Conservation (phyloP, 2,329 filamentous ascomycete species). For the Cladobotryum protrusum region DNA sequence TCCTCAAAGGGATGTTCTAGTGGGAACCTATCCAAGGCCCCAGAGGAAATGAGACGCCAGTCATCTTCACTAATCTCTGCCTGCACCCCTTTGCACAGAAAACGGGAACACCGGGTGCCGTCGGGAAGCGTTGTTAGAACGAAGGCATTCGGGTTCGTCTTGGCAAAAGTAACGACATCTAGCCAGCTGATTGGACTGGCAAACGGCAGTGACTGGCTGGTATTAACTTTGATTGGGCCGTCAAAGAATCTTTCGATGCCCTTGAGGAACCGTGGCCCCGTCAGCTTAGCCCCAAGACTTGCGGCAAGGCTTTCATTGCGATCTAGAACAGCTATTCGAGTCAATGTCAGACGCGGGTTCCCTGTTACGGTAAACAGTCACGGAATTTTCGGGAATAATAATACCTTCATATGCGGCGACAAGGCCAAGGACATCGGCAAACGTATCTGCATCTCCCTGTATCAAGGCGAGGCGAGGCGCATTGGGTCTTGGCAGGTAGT, state of each 20-base stretch:
- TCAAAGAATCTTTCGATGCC: conserved; percentile 84
- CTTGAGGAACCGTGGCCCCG: conserved; percentile 76
- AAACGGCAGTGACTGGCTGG: conserved; percentile 48
- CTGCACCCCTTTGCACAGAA: conserved; percentile 71
- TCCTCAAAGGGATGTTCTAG: conserved; percentile 76
- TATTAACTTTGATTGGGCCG: conserved; percentile 55
- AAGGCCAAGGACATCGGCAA: conserved; percentile 65
- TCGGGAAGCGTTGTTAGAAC: conserved; percentile 62
- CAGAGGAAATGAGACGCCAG: conserved; percentile 75
- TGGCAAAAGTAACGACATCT: conserved; percentile 79
- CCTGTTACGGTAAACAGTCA: neutral
- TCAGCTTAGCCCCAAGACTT: conserved; percentile 75
- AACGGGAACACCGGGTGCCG: conserved; percentile 68
- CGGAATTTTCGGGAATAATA: conserved; percentile 3
- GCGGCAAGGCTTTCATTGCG: conserved; percentile 82
- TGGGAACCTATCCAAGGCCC: conserved; percentile 71
- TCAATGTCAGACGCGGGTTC: conserved; percentile 9
- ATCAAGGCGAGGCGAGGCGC: conserved; percentile 43
- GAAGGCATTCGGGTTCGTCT: conserved; percentile 73
- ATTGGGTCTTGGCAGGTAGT: conserved; percentile 45
- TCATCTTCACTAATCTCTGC: conserved; percentile 87
- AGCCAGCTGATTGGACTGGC: conserved; percentile 67
- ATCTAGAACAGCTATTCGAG: conserved; percentile 61
- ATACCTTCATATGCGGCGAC: conserved; percentile 71
- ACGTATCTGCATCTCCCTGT: conserved; percentile 56